These are phyloP conservation scores for Umbilicus rupestris DNA, from an alignment of 164 flowering plant genomes.

Conservation along the genomic window DNA sequence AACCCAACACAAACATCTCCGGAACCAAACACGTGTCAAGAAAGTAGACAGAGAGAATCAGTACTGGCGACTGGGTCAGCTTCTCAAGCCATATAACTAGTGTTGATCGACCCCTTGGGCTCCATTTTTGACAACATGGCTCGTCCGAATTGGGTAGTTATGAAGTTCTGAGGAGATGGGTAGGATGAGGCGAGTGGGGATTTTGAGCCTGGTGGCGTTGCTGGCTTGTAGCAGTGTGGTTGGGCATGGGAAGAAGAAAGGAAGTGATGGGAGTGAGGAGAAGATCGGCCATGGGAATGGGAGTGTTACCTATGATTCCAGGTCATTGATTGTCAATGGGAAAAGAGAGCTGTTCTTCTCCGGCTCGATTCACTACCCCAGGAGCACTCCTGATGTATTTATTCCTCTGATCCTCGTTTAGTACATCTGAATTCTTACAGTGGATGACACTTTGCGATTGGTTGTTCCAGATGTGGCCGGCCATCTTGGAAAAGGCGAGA, in stretches of 20 bases:
- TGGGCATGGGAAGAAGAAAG: neutral
- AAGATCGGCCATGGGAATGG: neutral
- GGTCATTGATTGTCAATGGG: slow-evolving; percentile 47
- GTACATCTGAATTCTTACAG: too few relatives aligned
- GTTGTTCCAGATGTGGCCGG: slow-evolving; percentile 34
- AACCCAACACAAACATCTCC: neutral
- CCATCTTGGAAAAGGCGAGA: slow-evolving; percentile 32
- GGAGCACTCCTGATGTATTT: slow-evolving; percentile 50
- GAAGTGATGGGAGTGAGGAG: neutral
- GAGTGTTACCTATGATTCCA: slow-evolving; percentile 39
- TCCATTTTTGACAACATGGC: neutral
- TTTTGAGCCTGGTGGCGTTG: neutral
- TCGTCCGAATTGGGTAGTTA: neutral
- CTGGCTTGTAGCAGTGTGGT: neutral
- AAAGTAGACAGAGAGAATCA: too few relatives aligned
- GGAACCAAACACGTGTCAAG: neutral
- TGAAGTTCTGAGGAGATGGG: neutral
- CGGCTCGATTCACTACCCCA: slow-evolving; percentile 58
- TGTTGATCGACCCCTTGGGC: neutral
- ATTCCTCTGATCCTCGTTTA: neutral
- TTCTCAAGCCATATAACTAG: neutral
- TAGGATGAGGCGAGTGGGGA: slow-evolving; percentile 1
- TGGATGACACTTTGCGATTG: neutral
- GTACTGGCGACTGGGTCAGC: too few relatives aligned
- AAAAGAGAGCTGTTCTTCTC: slow-evolving; percentile 45